A percentile compares a stretch with the other conserved stretches of the same genome.
These are phyloP conservation scores for Penicillium capsulatum DNA, from an alignment of 2,329 filamentous ascomycete species.

Conservation along the genomic window DNA sequence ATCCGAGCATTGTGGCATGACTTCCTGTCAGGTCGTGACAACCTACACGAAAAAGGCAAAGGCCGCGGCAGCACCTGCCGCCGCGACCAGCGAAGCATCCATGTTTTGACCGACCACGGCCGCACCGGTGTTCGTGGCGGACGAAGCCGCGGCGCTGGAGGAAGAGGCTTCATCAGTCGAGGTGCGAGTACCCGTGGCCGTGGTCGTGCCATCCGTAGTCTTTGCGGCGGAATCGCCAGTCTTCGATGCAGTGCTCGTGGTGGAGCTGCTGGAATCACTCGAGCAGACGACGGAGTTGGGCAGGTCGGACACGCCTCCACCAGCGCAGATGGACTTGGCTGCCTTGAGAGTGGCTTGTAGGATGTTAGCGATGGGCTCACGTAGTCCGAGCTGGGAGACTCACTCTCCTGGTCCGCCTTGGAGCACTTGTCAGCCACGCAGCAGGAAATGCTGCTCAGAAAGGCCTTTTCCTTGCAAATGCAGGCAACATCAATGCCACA, in stretches of 20 bases:
- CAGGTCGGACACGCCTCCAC: constrained; percentile 35
- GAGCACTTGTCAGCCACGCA: constrained; percentile 48
- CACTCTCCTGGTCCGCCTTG: constrained; percentile 40
- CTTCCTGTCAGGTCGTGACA: background rate
- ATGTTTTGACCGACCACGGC: constrained; percentile 22
- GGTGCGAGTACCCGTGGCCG: background rate
- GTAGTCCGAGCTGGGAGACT: constrained; percentile 4
- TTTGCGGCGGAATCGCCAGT: constrained; percentile 3
- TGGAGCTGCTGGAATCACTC: constrained; percentile 12
- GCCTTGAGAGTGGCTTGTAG: constrained; percentile 32
- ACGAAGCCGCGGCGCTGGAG: constrained; percentile 8
- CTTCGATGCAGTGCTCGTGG: constrained; percentile 12
- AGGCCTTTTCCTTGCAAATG: constrained; percentile 46
- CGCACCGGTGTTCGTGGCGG: constrained; percentile 24
- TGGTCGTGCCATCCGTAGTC: background rate
- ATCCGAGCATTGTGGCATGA: too few species aligned
- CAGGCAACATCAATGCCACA: constrained; percentile 46
- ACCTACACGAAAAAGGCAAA: constrained; percentile 29
- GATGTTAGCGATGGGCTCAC: background rate
- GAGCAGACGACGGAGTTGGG: constrained; percentile 32
- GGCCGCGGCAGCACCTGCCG: constrained; percentile 27
- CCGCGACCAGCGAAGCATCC: constrained; percentile 28
- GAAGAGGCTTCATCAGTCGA: constrained; percentile 26
- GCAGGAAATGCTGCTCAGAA: constrained; percentile 49
- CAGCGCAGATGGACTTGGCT: constrained; percentile 38